These are phyloP conservation scores for Solanum phureja DNA, from an alignment of 257 asterid genomes.

Conservation along the genomic window DNA sequence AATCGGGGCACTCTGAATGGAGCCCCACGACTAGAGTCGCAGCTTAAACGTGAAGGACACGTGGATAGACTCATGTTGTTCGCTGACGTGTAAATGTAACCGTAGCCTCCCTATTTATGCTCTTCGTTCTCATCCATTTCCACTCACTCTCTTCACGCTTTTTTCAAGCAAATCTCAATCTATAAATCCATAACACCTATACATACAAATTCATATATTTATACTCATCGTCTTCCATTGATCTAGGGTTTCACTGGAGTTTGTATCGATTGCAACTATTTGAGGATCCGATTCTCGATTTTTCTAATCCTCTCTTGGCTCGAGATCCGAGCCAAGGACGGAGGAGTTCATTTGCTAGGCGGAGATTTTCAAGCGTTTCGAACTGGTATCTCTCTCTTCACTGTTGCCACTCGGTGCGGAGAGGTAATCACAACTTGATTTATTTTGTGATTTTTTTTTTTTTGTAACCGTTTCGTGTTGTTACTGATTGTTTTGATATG, in stretches of 20 bases:
- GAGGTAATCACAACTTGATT: constrained; percentile 14
- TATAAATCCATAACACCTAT: neutral
- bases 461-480: neutral
- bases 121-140: constrained; percentile 37
- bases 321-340: constrained; percentile 91
- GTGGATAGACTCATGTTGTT: constrained; percentile 24
- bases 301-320: constrained; percentile 64
- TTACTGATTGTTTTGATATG: neutral
- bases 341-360: constrained; percentile 18
- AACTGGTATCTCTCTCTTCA: neutral
- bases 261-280: constrained; percentile 6
- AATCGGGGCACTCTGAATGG: neutral
- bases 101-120: constrained; percentile 55
- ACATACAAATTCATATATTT: constrained; percentile 4
- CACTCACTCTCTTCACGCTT: constrained; percentile 16
- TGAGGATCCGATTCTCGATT: constrained; percentile 29
- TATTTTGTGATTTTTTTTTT: neutral
- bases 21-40: neutral
- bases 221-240: neutral
- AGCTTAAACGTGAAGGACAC: constrained; percentile 23
- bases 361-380: neutral
- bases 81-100: constrained; percentile 45
- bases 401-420: constrained; percentile 6
- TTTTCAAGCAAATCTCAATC: neutral
- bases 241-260: constrained; percentile 21